These are phyloP conservation scores for Exophiala aquamarina DNA, from an alignment of 2,329 filamentous ascomycete genomes.

Conservation along the genomic window DNA sequence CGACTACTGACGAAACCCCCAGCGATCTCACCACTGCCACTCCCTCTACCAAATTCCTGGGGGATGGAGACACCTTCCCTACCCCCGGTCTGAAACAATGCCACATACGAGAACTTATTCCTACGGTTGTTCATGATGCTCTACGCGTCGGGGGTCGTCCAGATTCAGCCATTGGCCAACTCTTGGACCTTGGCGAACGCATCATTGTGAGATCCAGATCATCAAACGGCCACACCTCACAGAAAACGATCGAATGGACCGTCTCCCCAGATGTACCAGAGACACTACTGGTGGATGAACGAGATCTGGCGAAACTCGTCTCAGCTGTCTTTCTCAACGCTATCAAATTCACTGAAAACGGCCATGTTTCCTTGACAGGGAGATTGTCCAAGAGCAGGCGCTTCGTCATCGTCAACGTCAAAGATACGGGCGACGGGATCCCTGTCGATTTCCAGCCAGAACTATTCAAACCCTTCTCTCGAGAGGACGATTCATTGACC, in stretches of 20 bases:
- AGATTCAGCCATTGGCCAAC: conserved; percentile 46
- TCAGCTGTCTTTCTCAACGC: conserved; percentile 67
- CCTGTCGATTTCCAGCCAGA: conserved; percentile 64
- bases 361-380: conserved; percentile 58
- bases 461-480: conserved; percentile 69
- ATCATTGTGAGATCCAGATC: conserved; percentile 46
- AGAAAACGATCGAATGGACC: conserved; percentile 48
- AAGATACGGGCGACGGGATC: conserved; percentile 69
- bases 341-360: conserved; percentile 68
- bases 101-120: conserved; percentile 46
- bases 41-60: conserved; percentile 14
- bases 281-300: conserved; percentile 56
- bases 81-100: conserved; percentile 43
- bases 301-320: conserved; percentile 63
- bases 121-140: conserved; percentile 48
- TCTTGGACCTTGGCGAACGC: conserved; percentile 44
- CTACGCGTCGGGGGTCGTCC: conserved; percentile 49
- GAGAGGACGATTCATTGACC: conserved; percentile 67
- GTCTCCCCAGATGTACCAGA: conserved; percentile 49
- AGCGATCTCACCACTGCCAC: conserved; percentile 19
- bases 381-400: conserved; percentile 52
- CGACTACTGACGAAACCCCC: conserved; percentile 12
- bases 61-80: conserved; percentile 27
- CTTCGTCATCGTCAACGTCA: conserved; percentile 61
- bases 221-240: conserved; percentile 44